These are phyloP conservation scores for Hyaloperonospora brassicae DNA, from an alignment of 352 stramenopile genomes.

Conservation along the genomic window DNA sequence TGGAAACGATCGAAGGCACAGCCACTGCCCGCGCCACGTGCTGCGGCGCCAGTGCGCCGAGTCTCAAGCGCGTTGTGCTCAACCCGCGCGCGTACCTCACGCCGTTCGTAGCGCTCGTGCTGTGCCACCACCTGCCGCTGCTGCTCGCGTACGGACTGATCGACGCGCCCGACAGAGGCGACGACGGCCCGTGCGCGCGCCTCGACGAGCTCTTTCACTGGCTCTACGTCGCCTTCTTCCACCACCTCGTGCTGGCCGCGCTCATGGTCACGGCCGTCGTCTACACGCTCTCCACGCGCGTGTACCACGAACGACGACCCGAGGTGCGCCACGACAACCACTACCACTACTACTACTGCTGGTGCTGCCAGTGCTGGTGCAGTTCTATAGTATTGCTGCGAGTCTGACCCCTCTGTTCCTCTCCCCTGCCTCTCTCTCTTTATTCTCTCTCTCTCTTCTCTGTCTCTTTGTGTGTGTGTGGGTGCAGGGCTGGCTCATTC, in stretches of 20 bases:
- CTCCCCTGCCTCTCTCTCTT: too few relatives aligned
- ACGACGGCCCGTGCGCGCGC: conserved; percentile 28
- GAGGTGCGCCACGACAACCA: conserved; percentile 39
- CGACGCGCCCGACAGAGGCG: conserved; percentile 28
- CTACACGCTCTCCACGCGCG: conserved; percentile 42
- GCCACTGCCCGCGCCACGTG: conserved; percentile 4
- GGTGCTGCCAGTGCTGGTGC: too few relatives aligned
- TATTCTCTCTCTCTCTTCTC: too few relatives aligned
- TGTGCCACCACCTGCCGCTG: conserved; percentile 63
- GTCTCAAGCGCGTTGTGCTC: conserved; percentile 63
- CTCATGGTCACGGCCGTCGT: conserved; percentile 34
- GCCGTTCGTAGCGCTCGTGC: conserved; percentile 43
- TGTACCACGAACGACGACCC: conserved; percentile 47
- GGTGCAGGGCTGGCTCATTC: conserved; percentile 41
- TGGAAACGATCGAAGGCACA: conserved; percentile 24
- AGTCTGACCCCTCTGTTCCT: too few relatives aligned
- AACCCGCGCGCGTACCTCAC: conserved; percentile 69
- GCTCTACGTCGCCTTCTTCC: conserved; percentile 43
- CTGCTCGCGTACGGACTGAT: conserved; percentile 45
- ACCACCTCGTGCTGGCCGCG: conserved; percentile 35
- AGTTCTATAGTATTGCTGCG: too few relatives aligned
- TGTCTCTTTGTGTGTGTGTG: too few relatives aligned
- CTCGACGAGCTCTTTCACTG: conserved; percentile 51
- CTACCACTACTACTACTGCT: too few relatives aligned
- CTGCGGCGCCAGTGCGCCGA: conserved; percentile 20